Base-by-base conservation (phyloP, 163 green algal species). In the Volvox carteri region DNA sequence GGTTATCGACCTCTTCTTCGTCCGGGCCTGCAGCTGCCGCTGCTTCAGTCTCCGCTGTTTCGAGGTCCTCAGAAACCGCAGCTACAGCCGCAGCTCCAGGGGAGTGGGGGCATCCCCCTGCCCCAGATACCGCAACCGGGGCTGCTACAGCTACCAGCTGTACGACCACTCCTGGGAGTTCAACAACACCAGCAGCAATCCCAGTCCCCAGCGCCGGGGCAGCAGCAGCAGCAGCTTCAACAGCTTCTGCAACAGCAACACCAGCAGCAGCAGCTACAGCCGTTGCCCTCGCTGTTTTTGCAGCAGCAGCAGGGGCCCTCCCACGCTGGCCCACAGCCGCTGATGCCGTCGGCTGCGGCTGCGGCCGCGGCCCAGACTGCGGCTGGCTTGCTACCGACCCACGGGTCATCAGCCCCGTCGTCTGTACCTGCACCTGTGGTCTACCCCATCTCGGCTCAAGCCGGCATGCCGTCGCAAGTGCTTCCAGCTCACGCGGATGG, bases 1-100 rank as follows among this genome's bases (percentile, higher is more conserved):
- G 48, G 30, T 50, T 52, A 41, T 25, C 44, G 44, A 16, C 73
- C 42, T 23, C 52, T 44, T 21, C 28, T 80, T 14, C 41, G 41
- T 4, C 41, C 70, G 23, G 41, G 18, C 28, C 42, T 52, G 70
- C 70, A 78, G 70, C 70, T 56, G 39, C 25, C 44, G 73, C n/a
- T 54, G 73, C 73, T 81, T 23, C 44, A 46, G 73, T 54, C 73
- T 46, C 73, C 73, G 73, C n/a, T 81, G 44, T 52, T 78, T n/a
- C 73, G 44, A 25, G 44, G 44, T 16, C 28, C n/a, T 25, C 73
- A 65, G 44, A 44, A 48, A 35, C 30, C 65, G 46, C 65, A 48
- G 30, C 33, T 21, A 12, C 65, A 46, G 41, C 39, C 11, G 16
- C 70, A 35, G 41, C 41, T 39, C 25, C 70, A 56, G 37, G 33